These are phyloP conservation scores for Trypanosoma avium DNA, from an alignment of 208 protist genomes.

Conservation along the genomic window DNA sequence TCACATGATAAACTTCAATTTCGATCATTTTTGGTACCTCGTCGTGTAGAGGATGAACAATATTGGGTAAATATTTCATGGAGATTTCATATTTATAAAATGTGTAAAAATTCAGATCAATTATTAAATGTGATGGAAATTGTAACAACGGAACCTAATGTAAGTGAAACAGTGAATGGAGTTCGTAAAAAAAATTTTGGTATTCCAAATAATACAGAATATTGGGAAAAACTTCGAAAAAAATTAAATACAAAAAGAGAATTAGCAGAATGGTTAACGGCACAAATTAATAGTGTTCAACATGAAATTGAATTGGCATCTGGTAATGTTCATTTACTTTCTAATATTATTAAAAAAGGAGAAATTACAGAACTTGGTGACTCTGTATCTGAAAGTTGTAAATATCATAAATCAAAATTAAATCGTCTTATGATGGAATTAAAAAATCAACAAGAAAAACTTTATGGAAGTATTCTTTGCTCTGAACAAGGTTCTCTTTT, in stretches of 20 bases:
- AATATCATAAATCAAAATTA: constrained; percentile 70
- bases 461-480: constrained; percentile 38
- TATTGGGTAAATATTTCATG: constrained; percentile 63
- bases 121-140: constrained; percentile 35
- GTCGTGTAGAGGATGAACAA: constrained; percentile 41
- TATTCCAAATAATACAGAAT: constrained; percentile 8
- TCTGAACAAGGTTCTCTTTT: constrained; percentile 27
- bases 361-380: constrained; percentile 46
- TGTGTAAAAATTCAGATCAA: constrained; percentile 29
- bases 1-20: constrained; percentile 28
- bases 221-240: constrained; percentile 33
- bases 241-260: constrained; percentile 28
- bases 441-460: constrained; percentile 30
- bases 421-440: constrained; percentile 39
- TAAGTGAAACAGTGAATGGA: not conserved
- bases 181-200: constrained; percentile 2
- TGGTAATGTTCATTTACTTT: constrained; percentile 61
- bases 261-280: constrained; percentile 21
- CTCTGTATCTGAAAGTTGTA: constrained; percentile 70
- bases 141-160: constrained; percentile 22
- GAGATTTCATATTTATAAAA: constrained; percentile 39
- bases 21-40: constrained; percentile 45
- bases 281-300: constrained; percentile 17
- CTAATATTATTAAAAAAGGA: constrained; percentile 42
- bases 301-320: constrained; percentile 49